Evolutionary conservation across 2,329 filamentous ascomycete species (phyloP).

Genomic region (Colletotrichum graminicola): DNA sequence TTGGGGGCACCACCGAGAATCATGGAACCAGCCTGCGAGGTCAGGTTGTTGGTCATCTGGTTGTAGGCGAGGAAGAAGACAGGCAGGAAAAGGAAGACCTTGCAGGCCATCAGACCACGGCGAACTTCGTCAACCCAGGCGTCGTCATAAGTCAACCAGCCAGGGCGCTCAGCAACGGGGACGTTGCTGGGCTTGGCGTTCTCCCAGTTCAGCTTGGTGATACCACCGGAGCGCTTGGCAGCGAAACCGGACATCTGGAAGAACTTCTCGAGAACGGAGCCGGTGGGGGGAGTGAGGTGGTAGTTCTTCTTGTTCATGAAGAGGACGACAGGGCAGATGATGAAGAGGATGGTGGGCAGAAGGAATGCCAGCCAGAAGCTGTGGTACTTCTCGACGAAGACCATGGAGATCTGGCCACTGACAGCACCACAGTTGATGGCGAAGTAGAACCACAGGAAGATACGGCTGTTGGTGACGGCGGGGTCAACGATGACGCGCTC

Average conservation of each 20-base stretch:
- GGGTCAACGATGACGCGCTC: conserved; percentile 79
- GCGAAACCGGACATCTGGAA: conserved; percentile 70
- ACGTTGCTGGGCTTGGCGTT: conserved; percentile 75
- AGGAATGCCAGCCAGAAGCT: conserved; percentile 81
- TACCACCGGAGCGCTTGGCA: conserved; percentile 72
- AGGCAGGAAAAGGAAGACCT: conserved; percentile 79
- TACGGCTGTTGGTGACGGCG: conserved; percentile 74
- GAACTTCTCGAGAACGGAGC: conserved; percentile 78
- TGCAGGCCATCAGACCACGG: conserved; percentile 76
- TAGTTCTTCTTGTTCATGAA: conserved; percentile 72
- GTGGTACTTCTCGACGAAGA: conserved; percentile 80
- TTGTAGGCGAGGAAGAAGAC: conserved; percentile 71
- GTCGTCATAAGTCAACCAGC: conserved; percentile 87
- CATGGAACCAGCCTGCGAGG: conserved; percentile 76
- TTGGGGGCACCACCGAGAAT: conserved; percentile 78
- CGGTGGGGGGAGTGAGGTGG: conserved; percentile 73
- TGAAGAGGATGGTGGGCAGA: conserved; percentile 75
- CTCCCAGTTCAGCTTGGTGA: conserved; percentile 77
- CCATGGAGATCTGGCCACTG: conserved; percentile 72
- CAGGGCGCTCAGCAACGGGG: conserved; percentile 65
- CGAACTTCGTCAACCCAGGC: conserved; percentile 84
- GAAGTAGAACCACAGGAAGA: conserved; percentile 73
- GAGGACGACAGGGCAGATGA: conserved; percentile 71
- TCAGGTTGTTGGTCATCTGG: conserved; percentile 71
- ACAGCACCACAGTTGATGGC: conserved; percentile 76